phyloP scores from a whole-genome alignment of 345 rosid genomes.

The Syzygium oleosum region DNA sequence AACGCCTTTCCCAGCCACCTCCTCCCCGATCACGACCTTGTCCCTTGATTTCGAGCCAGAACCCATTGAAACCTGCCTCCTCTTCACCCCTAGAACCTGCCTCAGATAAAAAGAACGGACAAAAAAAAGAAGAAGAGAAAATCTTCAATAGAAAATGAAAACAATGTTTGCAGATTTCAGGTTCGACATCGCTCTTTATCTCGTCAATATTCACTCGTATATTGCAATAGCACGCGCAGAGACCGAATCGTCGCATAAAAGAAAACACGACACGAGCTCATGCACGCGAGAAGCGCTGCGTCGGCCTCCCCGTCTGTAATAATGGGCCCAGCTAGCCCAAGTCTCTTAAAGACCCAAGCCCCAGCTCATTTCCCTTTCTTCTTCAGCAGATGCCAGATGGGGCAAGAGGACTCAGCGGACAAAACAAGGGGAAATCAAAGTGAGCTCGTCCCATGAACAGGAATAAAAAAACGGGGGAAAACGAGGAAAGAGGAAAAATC shows the following conservation, averaged over 20 bases:
- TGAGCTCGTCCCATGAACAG: too few species aligned
- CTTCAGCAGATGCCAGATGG: too few species aligned
- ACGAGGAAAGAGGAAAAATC: too few species aligned
- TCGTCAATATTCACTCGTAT: neutral
- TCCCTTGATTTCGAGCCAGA: constrained; percentile 87
- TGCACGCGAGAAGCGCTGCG: constrained; percentile 78
- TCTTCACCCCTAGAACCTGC: constrained; percentile 80
- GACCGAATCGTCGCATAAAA: neutral
- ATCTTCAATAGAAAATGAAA: neutral
- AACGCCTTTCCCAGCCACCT: constrained; percentile 39
- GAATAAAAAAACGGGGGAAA: too few species aligned
- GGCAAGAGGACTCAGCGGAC: too few species aligned
- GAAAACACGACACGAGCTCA: constrained; percentile 47
- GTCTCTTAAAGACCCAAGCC: too few species aligned
- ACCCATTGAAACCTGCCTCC: constrained; percentile 73
- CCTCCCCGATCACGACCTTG: constrained; percentile 83
- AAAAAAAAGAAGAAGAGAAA: neutral
- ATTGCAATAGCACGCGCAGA: neutral
- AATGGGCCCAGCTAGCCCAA: too few species aligned
- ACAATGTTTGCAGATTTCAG: neutral
- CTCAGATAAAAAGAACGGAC: neutral
- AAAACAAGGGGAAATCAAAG: too few species aligned
- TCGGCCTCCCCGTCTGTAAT: constrained; percentile 73
- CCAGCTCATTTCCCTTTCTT: too few species aligned
- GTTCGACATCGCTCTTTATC: neutral